Conservation (phyloP, 2,329 filamentous ascomycete species). For the Stachybotrys echinatus region DNA sequence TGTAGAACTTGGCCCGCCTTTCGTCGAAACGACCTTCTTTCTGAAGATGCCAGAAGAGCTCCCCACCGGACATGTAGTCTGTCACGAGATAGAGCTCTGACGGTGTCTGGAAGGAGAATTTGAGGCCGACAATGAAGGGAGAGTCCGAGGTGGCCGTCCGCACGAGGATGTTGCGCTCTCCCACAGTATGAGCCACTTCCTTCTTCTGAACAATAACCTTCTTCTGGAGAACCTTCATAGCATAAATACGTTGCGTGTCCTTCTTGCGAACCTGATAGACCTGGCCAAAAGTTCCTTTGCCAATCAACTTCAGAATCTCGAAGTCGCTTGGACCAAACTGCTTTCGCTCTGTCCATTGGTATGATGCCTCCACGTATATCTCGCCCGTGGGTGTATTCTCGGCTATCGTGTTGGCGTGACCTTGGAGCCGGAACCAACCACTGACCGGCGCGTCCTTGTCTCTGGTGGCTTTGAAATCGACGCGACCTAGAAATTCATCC, state of each 20-base stretch:
- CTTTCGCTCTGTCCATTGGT: constrained; percentile 82
- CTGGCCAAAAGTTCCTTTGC: constrained; percentile 96
- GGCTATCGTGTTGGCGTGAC: constrained; percentile 63
- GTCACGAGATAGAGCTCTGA: constrained; percentile 97
- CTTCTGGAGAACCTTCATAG: constrained; percentile 98
- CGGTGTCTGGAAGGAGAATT: constrained; percentile 97
- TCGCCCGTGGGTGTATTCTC: constrained; percentile 80
- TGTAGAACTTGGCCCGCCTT: constrained; percentile 95
- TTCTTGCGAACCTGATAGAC: constrained; percentile 98
- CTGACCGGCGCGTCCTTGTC: constrained; percentile 67
- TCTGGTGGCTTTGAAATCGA: constrained; percentile 67
- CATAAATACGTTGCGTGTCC: constrained; percentile 92
- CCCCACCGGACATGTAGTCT: constrained; percentile 98
- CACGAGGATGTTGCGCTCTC: constrained; percentile 94
- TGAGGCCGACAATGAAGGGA: constrained; percentile 94
- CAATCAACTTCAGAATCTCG: constrained; percentile 90
- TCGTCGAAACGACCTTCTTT: constrained; percentile 96
- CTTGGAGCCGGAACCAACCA: constrained; percentile 79
- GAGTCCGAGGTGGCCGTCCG: constrained; percentile 94
- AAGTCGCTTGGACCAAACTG: constrained; percentile 95
- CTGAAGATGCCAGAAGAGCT: constrained; percentile 97
- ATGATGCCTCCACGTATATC: constrained; percentile 79
- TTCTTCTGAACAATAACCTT: constrained; percentile 99
- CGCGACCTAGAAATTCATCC: constrained; percentile 88
- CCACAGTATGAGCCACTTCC: constrained; percentile 94